Evolutionary conservation across 169 alveolate species (phyloP).

Genomic region (Plasmodium blacklocki): DNA sequence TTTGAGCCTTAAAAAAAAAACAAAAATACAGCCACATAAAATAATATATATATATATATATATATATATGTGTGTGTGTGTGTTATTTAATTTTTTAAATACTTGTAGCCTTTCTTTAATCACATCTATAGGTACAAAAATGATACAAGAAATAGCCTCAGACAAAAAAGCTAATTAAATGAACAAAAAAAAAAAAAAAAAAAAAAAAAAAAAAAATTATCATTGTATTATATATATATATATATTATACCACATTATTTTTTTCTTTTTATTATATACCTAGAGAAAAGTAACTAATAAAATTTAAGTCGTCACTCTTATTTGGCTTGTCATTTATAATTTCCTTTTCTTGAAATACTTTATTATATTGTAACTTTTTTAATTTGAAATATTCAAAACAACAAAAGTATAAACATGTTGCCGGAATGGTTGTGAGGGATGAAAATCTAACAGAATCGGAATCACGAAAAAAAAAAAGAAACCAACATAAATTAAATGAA

Average conservation of each 20-base stretch:
- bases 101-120: slow-evolving; percentile 74
- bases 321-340: background rate
- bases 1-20: slow-evolving; percentile 57
- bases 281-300: slow-evolving; percentile 25
- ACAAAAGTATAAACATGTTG: slow-evolving; percentile 72
- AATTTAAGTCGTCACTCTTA: background rate
- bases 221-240: background rate
- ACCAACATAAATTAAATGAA: background rate
- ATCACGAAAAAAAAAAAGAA: background rate
- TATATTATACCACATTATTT: background rate
- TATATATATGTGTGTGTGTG: no score
- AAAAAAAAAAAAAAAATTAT: background rate
- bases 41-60: no score
- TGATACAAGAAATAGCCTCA: slow-evolving; percentile 47
- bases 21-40: no score
- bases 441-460: slow-evolving; percentile 22
- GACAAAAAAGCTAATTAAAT: slow-evolving; percentile 25
- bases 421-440: slow-evolving; percentile 68
- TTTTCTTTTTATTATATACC: slow-evolving; percentile 9
- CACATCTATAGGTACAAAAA: slow-evolving; percentile 70
- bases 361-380: slow-evolving; percentile 11
- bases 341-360: slow-evolving; percentile 5
- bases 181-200: background rate
- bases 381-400: slow-evolving; percentile 55
- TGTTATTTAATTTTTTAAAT: background rate